Evolutionary conservation across 2,329 filamentous ascomycete species (phyloP), one percentile per base, ranked within the genome.

Genomic region (Nemania bipapillata): DNA sequence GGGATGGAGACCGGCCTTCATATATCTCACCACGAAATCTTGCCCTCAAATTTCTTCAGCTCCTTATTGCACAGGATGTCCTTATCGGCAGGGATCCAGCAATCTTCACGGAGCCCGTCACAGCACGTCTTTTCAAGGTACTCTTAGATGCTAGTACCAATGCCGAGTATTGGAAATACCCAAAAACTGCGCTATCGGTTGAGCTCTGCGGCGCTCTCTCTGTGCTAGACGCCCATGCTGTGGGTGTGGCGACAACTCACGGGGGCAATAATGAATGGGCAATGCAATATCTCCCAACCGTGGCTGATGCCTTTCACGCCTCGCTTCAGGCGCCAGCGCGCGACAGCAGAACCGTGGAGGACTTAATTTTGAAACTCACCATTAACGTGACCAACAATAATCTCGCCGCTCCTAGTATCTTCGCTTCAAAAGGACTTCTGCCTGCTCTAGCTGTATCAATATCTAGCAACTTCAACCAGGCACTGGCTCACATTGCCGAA

Each of bases 321-420:
- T 80, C 81, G 3, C 76, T 84, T 32, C 73, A 72, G 32, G 77
- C 72, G n/a, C 77, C 80, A 9, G 68, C 76, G 9, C 77, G 78
- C 11, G 74, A 79, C 20, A 80, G 81, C 57, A 83, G 80, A 35
- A 79, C 80, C 4, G 74, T 84, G 7, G 82, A 83, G 55, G 82
- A 78, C 35, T 79, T 89, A 20, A 81, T 88, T 30, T 82, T 95
- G 54, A 89, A 92, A 65, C 85, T 97, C 3, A 90, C 92, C 40
- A 86, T 97, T 70, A 97, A 97, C 75, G 86, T 94, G 57, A 96
- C 94, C 8, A 97, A 97, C 81, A 92, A 93, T 73, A 92, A 92
- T 69, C 81, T 86, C 0, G 83, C 84, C 15, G 89, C 92, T 12
- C 93, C 92, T 47, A 86, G 88, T 32, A 82, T 87, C 2, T 93